Evolutionary conservation across 345 rosid genomes (phyloP).

Genomic region (Murraya koenigii): DNA sequence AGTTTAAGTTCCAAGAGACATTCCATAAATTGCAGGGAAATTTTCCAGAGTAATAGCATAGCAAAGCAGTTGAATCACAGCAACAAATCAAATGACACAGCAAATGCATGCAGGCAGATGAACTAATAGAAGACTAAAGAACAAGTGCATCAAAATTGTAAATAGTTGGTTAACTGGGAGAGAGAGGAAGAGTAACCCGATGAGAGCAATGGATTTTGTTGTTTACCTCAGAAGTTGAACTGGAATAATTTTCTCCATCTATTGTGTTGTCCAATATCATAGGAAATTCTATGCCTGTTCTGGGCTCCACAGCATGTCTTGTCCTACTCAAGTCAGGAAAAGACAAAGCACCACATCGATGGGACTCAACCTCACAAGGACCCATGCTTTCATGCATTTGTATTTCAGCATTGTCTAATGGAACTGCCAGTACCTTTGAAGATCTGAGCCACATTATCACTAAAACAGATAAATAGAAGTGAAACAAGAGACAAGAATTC

Average conservation of each 20-base stretch:
- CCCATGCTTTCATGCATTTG: constrained; percentile 34
- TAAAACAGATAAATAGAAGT: background rate
- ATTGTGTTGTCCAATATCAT: constrained; percentile 38
- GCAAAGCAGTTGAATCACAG: background rate
- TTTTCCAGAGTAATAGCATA: background rate
- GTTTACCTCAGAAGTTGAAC: constrained; percentile 63
- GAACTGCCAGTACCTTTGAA: constrained; percentile 40
- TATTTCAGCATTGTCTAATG: constrained; percentile 37
- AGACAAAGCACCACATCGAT: constrained; percentile 39
- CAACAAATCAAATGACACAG: constrained; percentile 5
- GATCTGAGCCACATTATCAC: constrained; percentile 40
- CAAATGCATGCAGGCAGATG: background rate
- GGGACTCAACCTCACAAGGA: constrained; percentile 52
- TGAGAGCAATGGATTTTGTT: background rate
- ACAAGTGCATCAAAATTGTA: background rate
- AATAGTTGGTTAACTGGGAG: background rate
- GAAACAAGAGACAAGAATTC: background rate
- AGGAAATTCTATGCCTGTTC: constrained; percentile 88
- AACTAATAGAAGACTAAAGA: constrained; percentile 1
- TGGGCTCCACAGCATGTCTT: constrained; percentile 62
- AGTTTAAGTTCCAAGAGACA: background rate
- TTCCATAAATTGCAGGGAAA: background rate
- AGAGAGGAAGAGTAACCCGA: background rate
- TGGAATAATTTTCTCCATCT: constrained; percentile 31
- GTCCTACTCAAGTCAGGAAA: constrained; percentile 52